phyloP scores from a whole-genome alignment of 148 eudicot genomes.

The Rhododendron molle region DNA sequence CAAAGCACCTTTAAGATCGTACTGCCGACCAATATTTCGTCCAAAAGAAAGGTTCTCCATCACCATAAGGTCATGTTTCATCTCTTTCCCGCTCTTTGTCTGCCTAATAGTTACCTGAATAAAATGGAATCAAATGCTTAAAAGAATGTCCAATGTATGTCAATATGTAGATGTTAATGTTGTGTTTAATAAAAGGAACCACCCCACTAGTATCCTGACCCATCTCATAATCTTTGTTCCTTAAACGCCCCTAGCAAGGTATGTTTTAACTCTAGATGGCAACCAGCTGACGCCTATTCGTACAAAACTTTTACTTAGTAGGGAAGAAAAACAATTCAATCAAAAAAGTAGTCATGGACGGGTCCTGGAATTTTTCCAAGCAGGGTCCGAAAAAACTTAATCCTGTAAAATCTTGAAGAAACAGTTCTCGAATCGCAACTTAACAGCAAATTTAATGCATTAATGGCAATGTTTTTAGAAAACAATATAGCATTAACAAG shows the following conservation, averaged over 20 bases:
- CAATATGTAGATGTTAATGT: background rate
- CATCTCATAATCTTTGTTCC: background rate
- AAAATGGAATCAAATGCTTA: constrained; percentile 9
- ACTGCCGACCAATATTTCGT: constrained; percentile 58
- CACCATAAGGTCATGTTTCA: constrained; percentile 80
- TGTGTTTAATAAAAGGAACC: background rate
- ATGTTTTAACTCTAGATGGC: background rate
- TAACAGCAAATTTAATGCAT: background rate
- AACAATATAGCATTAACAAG: background rate
- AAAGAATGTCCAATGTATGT: background rate
- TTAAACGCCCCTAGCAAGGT: background rate
- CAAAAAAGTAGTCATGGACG: background rate
- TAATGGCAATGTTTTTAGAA: background rate
- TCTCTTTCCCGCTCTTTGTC: constrained; percentile 61
- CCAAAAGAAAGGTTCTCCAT: constrained; percentile 92
- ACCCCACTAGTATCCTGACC: background rate
- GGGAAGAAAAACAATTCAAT: background rate
- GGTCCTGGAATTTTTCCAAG: background rate
- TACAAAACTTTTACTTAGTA: background rate
- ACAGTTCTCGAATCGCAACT: background rate
- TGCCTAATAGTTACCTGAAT: constrained; percentile 61
- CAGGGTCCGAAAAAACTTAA: background rate
- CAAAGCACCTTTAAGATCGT: constrained; percentile 93
- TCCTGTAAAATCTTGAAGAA: background rate
- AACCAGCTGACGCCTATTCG: background rate